phyloP scores from a whole-genome alignment of 202 grass and related monocot species.

The Setaria viridis region DNA sequence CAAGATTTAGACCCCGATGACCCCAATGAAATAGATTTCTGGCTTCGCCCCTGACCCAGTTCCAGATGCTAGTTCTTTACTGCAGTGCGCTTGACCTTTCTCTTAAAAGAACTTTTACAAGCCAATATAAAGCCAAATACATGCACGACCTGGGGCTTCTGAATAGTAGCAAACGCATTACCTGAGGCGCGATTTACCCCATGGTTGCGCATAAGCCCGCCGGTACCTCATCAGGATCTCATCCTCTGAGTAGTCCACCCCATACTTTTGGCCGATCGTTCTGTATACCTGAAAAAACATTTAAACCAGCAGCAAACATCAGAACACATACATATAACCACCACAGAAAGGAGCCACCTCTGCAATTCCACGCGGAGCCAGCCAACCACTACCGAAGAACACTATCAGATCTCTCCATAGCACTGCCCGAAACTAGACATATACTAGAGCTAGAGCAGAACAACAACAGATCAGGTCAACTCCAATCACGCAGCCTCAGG shows the following conservation, averaged over 20 bases:
- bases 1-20: too few relatives aligned
- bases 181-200: constrained; percentile 92
- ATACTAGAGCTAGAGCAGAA: neutral
- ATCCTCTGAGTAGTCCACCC: constrained; percentile 82
- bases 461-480: constrained; percentile 22
- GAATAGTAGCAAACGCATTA: constrained; percentile 23
- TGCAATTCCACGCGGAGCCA: neutral
- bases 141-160: neutral
- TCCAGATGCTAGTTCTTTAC: constrained; percentile 12
- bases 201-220: constrained; percentile 76
- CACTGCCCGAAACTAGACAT: neutral
- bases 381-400: neutral
- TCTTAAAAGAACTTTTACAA: neutral
- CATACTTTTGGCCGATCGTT: constrained; percentile 86
- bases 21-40: too few relatives aligned
- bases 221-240: constrained; percentile 86
- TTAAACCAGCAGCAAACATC: neutral
- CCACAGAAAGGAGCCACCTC: neutral
- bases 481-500: neutral
- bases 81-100: neutral
- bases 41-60: neutral
- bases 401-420: constrained; percentile 16
- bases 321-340: constrained; percentile 1
- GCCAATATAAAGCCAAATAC: neutral
- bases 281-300: constrained; percentile 73